Evolutionary conservation across 2,329 filamentous ascomycete genomes (phyloP), one percentile per base, ranked within the genome.

Genomic region (Talaromyces sp.): DNA sequence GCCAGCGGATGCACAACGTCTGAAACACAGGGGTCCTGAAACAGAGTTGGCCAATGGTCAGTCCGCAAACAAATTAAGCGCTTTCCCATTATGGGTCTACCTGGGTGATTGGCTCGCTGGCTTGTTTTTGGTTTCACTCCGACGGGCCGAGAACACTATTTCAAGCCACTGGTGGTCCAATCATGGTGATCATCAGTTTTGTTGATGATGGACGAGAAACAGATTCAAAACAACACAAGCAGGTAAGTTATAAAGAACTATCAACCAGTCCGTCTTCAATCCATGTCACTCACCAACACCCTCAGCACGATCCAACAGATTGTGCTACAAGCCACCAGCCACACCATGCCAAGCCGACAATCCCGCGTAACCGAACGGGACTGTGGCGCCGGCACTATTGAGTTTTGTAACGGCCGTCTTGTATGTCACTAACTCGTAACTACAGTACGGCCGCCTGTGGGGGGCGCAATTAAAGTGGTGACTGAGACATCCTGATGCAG

Each of bases 11-110:
- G 31, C 17, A 43, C 56, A 22, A 58, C 36, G 36, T 58, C 56
- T 59, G 56, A 59, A 59, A 59, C 56, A 59, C 56, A 59, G 56
- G 56, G 56, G 56, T 36, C 22, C 22, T 11, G 34, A 58, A 25
- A 17, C 34, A 40, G 15, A 40, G 19, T 58, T 19, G 38, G 36
- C 56, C 56, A 59, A 59, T 56, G 2, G 31, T 1, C 6, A 6
- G 5, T 3, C 31, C 5, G 8, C 10, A 36, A 25, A 36, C 6
- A 36, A 25, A 38, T 25, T 38, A 56, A 56, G 29, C 31, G 53
- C 31, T 25, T 36, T 10, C 31, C 29, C 31, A 34, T 34, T 11
- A 5, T 13, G n/a, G n/a, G 17, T 7, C 27, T n/a, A 8, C 15
- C 15, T 3, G 13, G 7, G 4, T 25, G 27, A 31, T 53, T 53